Evolutionary conservation across 2,329 filamentous ascomycete genomes (phyloP).

Genomic region (Elsinoe ampelina): DNA sequence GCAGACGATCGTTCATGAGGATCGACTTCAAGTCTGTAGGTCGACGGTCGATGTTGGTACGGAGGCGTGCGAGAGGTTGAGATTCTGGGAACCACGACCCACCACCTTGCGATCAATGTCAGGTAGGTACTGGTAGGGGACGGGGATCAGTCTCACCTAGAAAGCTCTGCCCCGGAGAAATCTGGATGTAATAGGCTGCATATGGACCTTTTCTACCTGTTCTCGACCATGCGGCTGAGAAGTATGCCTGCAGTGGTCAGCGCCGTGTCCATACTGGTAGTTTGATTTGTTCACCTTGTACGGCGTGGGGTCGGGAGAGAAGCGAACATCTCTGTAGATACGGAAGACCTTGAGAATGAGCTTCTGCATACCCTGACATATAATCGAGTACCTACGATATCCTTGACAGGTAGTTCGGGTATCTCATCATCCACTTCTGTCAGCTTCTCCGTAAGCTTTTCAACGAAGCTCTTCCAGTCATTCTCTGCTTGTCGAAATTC

Average conservation of each 20-base stretch:
- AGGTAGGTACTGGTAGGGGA: not conserved
- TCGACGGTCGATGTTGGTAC: conserved; percentile 65
- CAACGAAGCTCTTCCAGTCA: conserved; percentile 74
- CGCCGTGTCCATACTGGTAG: not conserved
- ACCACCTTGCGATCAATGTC: conserved; percentile 44
- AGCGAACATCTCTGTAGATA: conserved; percentile 79
- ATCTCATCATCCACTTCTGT: conserved; percentile 68
- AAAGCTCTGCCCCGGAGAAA: conserved; percentile 62
- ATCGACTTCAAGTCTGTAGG: conserved; percentile 60
- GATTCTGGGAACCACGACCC: conserved; percentile 74
- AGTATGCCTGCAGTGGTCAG: conserved; percentile 53
- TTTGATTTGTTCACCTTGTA: conserved; percentile 58
- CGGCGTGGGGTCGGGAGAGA: conserved; percentile 73
- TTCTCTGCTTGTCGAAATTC: conserved; percentile 70
- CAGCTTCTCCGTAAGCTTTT: conserved; percentile 60
- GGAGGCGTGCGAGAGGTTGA: conserved; percentile 54
- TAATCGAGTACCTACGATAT: conserved; percentile 47
- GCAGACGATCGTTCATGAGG: conserved; percentile 52
- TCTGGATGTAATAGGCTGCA: conserved; percentile 80
- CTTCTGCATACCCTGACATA: conserved; percentile 13
- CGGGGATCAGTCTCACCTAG: conserved; percentile 48
- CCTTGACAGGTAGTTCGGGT: conserved; percentile 76
- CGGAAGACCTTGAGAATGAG: conserved; percentile 53
- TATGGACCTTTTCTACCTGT: conserved; percentile 82
- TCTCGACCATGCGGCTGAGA: conserved; percentile 77